Evolutionary conservation across 1,284 basidiomycete species (phyloP), one percentile per base, ranked within the genome.

Genomic region (Hortiboletus rubellus): DNA sequence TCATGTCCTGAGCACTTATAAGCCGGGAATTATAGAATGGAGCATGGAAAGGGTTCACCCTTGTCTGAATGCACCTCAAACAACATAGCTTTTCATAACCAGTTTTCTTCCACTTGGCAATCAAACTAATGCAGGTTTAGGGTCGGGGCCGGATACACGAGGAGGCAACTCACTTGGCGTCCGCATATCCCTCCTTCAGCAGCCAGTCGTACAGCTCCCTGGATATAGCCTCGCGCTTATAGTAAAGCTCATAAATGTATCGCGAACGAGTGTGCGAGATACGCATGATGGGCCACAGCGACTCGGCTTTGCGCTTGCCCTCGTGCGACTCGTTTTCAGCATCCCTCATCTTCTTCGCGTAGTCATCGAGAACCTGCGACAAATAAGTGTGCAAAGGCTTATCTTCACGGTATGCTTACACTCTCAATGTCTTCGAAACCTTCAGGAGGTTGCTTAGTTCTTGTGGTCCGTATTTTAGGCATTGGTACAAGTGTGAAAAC

Each of bases 51-150:
- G 51, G 46, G 72, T 82, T 57, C 65, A 92, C 94, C 75, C 86
- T 85, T 4, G 94, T 94, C 76, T 98, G 96, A 56, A 99, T 98
- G 76, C 97, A 99, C 49, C 97, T 82, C 49, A 98, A 79, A 71
- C 97, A 99, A 73, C 97, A 99, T 37, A 99, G 80, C 72, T 98
- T 98, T 77, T 99, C 97, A 74, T 99, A 99, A 4, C 97, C 97
- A 11, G 91, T 79, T 76, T 98, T 97, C 81, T 99, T 99, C 97
- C 97, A 99, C 75, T 99, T 99, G 34, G 97, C 97, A 74, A 99
- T 94, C 72, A 99, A 78, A 69, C 96, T 98, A 66, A 40, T 34
- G 15, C 47, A 45, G 41, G 45, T 27, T 58, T 41, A 62, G 60
- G n/a, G 34, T 49, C 57, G 52, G 45, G 58, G 48, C 36, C 33